Base-by-base conservation (phyloP, 768 basidiomycete species). In the Leccinum aurantiacum region DNA sequence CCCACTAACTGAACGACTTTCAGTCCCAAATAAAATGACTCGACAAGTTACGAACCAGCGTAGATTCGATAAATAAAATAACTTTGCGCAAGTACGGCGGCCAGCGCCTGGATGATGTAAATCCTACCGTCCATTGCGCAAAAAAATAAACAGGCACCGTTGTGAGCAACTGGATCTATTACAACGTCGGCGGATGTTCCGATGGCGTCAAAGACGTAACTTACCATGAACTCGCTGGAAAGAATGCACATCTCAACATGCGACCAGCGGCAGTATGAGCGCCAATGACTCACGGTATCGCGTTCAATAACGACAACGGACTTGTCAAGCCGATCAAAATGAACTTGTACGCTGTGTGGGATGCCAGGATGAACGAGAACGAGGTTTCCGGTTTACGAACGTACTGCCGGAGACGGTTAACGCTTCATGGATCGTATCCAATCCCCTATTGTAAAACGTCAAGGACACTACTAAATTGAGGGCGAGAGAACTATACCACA, bases 1-100 rank as follows among this genome's bases (percentile, higher is more conserved):
- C 4, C 56, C 50, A 24, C 51, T 53, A 1, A 67, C 66, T 67
- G 37, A 29, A n/a, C 3, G 8, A 0, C 4, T 1, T 3, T 64
- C 27, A 61, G 29, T 22, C 22, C 9, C 11, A 14, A 6, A 33
- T n/a, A 29, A 35, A 37, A 9, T 22, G 6, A 15, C 10, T 2
- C 4, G 1, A 19, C 17, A 6, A 6, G 19, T 17, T 0, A 58
- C 57, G 15, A 9, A 67, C 65, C 58, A 17, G 52, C 0, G 15
- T 67, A 66, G 11, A 66, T 56, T 17, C 65, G 56, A 27, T 64
- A 15, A 13, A 64, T 29, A 25, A 67, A 63, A 50, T 55, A 66
- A 3, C 58, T 58, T 10, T 66, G 65, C 3, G 58, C 53, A 4
- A 19, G 10, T 44, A 50, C 6, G 50, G 62, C 62, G 44, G 56